phyloP scores from a whole-genome alignment of 1,284 basidiomycete genomes.

The Vanrija pseudolonga region DNA sequence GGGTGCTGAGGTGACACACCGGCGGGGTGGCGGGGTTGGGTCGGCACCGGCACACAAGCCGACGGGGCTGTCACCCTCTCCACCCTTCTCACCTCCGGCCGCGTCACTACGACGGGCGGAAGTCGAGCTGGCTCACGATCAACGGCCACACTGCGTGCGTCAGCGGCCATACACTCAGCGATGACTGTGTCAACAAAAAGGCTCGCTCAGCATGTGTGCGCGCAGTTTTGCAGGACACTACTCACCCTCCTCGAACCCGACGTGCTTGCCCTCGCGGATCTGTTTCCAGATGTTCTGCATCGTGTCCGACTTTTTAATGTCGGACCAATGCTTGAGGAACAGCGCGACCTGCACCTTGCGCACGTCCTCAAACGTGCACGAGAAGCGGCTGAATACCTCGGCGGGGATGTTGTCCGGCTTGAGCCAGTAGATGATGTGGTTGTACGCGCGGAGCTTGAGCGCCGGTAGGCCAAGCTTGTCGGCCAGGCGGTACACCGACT shows the following conservation, averaged over 20 bases:
- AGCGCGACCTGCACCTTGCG: constrained; percentile 73
- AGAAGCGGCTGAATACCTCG: constrained; percentile 81
- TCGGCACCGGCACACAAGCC: too few relatives aligned
- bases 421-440: constrained; percentile 73
- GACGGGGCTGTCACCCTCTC: too few relatives aligned
- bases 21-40: too few relatives aligned
- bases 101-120: constrained; percentile 8
- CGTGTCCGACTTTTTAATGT: constrained; percentile 70
- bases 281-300: constrained; percentile 81
- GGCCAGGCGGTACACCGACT: constrained; percentile 81
- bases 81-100: too few relatives aligned
- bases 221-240: background rate
- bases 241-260: constrained; percentile 61
- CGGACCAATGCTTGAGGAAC: constrained; percentile 74
- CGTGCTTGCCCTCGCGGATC: constrained; percentile 71
- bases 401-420: constrained; percentile 75
- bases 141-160: constrained; percentile 29
- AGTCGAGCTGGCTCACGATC: constrained; percentile 31
- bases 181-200: background rate
- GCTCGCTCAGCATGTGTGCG: background rate
- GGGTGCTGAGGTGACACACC: too few relatives aligned
- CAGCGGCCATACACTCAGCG: background rate
- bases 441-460: constrained; percentile 42
- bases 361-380: constrained; percentile 75
- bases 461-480: constrained; percentile 57